Conservation (phyloP, 352 stramenopile species). For the Globisporangium cystogenes region DNA sequence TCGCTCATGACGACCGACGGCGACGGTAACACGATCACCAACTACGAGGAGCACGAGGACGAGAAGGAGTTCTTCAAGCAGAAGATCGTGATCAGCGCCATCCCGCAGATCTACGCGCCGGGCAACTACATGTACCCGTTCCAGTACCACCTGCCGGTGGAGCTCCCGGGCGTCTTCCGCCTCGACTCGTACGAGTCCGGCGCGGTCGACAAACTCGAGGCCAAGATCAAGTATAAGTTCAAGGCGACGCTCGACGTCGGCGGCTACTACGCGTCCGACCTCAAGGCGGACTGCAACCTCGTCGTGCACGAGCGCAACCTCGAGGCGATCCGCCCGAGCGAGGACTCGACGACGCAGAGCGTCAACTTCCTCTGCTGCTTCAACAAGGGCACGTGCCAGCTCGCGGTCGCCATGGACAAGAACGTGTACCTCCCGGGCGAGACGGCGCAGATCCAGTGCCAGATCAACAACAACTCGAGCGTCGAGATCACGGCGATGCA, state of each 20-base stretch:
- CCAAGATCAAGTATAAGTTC: slow-evolving; percentile 76
- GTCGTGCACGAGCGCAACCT: slow-evolving; percentile 56
- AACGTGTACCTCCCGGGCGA: slow-evolving; percentile 61
- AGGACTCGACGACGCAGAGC: slow-evolving; percentile 49
- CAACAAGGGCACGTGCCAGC: slow-evolving; percentile 39
- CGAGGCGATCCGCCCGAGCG: slow-evolving; percentile 30
- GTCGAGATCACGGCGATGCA: slow-evolving; percentile 57
- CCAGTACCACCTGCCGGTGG: slow-evolving; percentile 47
- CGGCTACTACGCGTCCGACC: slow-evolving; percentile 53
- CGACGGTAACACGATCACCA: slow-evolving; percentile 22
- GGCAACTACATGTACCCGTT: slow-evolving; percentile 64
- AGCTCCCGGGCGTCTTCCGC: slow-evolving; percentile 49
- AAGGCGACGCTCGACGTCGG: slow-evolving; percentile 61
- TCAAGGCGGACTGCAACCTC: slow-evolving; percentile 52
- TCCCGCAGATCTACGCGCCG: slow-evolving; percentile 24
- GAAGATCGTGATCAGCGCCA: slow-evolving; percentile 54
- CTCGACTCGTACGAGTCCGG: slow-evolving; percentile 39
- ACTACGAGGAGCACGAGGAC: slow-evolving; percentile 21
- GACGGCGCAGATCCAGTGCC: slow-evolving; percentile 51
- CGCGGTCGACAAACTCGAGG: slow-evolving; percentile 36
- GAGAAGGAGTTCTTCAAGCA: slow-evolving; percentile 69
- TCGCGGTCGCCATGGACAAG: slow-evolving; percentile 70
- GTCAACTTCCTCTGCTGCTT: slow-evolving; percentile 64
- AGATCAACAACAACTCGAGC: slow-evolving; percentile 51
- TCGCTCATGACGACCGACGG: slow-evolving; percentile 22